Evolutionary conservation across 164 flowering plant species (phyloP).

Genomic region (Buxus sempervirens): DNA sequence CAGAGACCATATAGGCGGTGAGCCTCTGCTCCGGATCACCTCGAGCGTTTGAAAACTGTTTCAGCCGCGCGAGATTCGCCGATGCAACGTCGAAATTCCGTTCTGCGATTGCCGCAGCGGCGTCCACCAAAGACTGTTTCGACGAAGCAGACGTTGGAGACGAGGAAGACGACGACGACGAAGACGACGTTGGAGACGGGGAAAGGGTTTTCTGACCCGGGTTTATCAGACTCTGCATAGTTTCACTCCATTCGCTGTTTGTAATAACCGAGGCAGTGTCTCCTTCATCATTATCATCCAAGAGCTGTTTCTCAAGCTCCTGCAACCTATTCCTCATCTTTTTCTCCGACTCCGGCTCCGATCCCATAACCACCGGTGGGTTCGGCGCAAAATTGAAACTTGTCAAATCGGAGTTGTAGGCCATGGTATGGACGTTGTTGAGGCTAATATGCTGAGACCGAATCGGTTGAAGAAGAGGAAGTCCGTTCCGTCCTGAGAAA

Average conservation of each 20-base stretch:
- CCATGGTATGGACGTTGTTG: constrained; percentile 6
- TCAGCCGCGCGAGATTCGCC: constrained; percentile 50
- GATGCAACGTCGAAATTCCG: constrained; percentile 46
- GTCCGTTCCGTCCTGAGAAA: constrained; percentile 14
- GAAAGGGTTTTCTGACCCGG: constrained; percentile 27
- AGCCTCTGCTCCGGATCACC: constrained; percentile 68
- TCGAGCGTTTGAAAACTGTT: constrained; percentile 26
- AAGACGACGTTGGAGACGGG: constrained; percentile 33
- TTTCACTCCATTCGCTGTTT: constrained; percentile 80
- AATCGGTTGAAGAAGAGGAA: constrained; percentile 33
- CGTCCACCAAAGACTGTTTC: constrained; percentile 55
- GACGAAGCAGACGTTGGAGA: constrained; percentile 29
- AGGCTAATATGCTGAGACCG: constrained; percentile 14
- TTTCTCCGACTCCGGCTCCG: constrained; percentile 41
- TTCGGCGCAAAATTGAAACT: constrained; percentile 14
- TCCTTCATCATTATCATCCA: constrained; percentile 55
- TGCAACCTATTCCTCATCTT: constrained; percentile 55
- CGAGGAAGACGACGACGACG: constrained; percentile 39
- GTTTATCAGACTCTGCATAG: constrained; percentile 51
- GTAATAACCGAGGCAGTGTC: constrained; percentile 54
- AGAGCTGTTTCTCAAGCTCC: constrained; percentile 69
- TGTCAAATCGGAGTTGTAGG: constrained; percentile 13
- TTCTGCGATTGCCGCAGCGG: constrained; percentile 66
- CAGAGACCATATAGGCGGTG: constrained; percentile 37
- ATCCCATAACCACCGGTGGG: background rate